Base-by-base conservation (phyloP, 345 rosid species). In the Eucalyptus sp. region DNA sequence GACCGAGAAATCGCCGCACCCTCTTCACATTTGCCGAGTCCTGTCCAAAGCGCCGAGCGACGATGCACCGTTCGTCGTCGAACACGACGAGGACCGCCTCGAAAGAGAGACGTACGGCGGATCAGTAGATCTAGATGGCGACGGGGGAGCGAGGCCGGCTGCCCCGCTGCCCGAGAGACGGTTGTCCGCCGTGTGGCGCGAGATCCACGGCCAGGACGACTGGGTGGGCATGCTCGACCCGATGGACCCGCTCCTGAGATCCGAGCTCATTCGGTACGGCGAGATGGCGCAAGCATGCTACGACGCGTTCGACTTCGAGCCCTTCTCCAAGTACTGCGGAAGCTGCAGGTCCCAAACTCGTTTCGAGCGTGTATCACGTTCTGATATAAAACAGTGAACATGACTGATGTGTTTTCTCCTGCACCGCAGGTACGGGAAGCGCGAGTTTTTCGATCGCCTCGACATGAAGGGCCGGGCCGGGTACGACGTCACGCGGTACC, bases 221-320 rank as follows among this genome's bases (percentile, higher is more conserved):
- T 95, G 99, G 99, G 92, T 88, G 5, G 97, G 96, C 85, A 49
- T 96, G 90, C 92, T 96, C 31, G 98, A 97, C 51, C 98, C 98
- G 1, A 92, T 96, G 92, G 97, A 97, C 68, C 97, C 97, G 27
- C 91, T 96, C 50, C 86, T 97, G 5, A 93, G 98, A 54, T 92
- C 98, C 12, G 99, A 97, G 86, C 92, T 97, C 13, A 94, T 97
- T 86, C 96, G 97, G 7, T 97, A 96, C 89, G 99, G 99, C 16
- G 99, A 97, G 93, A 93, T 96, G 97, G 96, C 98, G 3, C 97
- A 96, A 31, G 95, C 98, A 13, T 94, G 97, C 88, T 96, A 96
- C 89, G 98, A 97, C 79, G 98, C 95, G 46, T 96, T 96, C 89
- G 98, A 95, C 84, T 95, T 92, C 84, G 99, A 97, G 16, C 97